Conservation (phyloP, 805 yeast species). For the Grigorovia humatica region DNA sequence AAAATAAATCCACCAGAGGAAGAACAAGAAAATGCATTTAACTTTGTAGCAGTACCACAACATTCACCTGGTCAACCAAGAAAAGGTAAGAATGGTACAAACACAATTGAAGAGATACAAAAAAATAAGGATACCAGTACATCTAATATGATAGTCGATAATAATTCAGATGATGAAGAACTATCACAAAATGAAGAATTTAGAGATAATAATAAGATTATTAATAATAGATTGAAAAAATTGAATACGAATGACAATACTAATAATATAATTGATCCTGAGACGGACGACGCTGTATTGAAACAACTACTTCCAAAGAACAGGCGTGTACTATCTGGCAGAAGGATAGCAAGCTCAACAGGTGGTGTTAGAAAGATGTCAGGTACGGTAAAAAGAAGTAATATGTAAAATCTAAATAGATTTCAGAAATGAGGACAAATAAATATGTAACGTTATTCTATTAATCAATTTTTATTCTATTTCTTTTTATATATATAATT, state of each 20-base stretch:
- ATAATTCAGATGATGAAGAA: slow-evolving; percentile 11
- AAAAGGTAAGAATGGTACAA: slow-evolving; percentile 36
- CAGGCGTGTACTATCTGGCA: slow-evolving; percentile 24
- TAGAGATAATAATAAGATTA: slow-evolving; percentile 12
- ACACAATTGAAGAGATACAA: slow-evolving; percentile 28
- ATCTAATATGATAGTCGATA: slow-evolving; percentile 6
- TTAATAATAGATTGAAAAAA: slow-evolving; percentile 2
- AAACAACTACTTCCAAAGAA: slow-evolving; percentile 25
- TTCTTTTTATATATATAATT: neutral
- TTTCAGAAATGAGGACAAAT: neutral
- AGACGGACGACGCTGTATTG: slow-evolving; percentile 13
- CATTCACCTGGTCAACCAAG: slow-evolving; percentile 97
- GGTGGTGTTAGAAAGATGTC: slow-evolving; percentile 29
- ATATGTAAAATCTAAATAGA: neutral
- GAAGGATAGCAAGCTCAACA: slow-evolving; percentile 24
- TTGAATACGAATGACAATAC: slow-evolving; percentile 20
- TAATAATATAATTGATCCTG: slow-evolving; percentile 4
- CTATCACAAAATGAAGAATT: slow-evolving; percentile 16
- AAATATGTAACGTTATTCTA: neutral
- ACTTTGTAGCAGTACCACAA: slow-evolving; percentile 50
- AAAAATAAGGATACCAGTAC: slow-evolving; percentile 6
- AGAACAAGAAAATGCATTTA: slow-evolving; percentile 24
- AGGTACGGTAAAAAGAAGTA: slow-evolving; percentile 21
- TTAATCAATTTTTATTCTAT: neutral
- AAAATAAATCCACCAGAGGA: slow-evolving; percentile 16